Conservation (phyloP, 495 filamentous ascomycete genomes). For the Paragyromitra xinjiangensis region DNA sequence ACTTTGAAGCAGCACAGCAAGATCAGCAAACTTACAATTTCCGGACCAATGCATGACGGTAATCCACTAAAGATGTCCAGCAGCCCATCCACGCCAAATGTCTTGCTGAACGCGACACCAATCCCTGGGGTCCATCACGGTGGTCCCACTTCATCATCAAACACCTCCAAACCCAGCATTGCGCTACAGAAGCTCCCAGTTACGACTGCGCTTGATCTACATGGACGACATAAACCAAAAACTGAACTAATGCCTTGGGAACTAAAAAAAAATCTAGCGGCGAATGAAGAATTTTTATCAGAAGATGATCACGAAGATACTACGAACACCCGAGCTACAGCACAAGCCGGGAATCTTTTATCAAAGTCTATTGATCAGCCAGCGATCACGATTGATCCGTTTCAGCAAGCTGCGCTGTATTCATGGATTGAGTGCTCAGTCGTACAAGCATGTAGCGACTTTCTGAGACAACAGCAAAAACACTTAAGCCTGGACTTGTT, state of each 20-base stretch:
- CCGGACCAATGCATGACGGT: slow-evolving; percentile 35
- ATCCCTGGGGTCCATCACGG: neutral
- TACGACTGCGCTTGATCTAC: neutral
- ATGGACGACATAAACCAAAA: neutral
- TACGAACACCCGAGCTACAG: neutral
- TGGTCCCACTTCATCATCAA: neutral
- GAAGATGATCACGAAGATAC: neutral
- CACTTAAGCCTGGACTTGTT: slow-evolving; percentile 26
- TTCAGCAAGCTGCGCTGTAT: slow-evolving; percentile 41
- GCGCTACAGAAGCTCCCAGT: neutral
- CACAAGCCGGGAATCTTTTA: neutral
- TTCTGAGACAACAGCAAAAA: slow-evolving; percentile 35
- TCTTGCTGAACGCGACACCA: slow-evolving; percentile 24
- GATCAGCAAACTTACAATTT: slow-evolving; percentile 34
- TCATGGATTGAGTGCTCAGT: slow-evolving; percentile 50
- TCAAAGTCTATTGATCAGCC: slow-evolving; percentile 15
- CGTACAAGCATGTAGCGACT: slow-evolving; percentile 48
- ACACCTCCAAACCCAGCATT: neutral
- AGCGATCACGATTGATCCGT: slow-evolving; percentile 43
- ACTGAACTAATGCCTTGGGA: slow-evolving; percentile 28
- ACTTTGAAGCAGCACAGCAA: slow-evolving; percentile 6
- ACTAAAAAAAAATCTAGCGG: neutral
- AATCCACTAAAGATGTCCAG: slow-evolving; percentile 36
- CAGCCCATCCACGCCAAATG: slow-evolving; percentile 36
- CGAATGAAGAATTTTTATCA: neutral